Conservation (phyloP, 148 eudicot species). For the Rhododendron williamsianum region DNA sequence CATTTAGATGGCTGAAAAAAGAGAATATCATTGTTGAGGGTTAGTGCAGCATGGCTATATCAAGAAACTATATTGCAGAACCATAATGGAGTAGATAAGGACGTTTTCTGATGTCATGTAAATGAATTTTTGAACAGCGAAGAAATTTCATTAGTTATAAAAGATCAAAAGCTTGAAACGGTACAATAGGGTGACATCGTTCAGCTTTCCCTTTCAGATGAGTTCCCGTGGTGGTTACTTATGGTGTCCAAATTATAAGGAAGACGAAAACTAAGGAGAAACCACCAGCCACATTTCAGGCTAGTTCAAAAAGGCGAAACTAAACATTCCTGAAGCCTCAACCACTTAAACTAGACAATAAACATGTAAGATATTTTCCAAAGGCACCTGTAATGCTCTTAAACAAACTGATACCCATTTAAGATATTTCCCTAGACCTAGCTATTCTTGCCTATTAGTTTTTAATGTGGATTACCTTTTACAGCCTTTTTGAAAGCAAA, state of each 20-base stretch:
- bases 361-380: background rate
- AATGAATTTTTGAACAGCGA: too few relatives aligned
- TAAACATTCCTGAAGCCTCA: background rate
- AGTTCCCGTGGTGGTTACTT: background rate
- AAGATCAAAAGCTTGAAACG: too few relatives aligned
- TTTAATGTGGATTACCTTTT: background rate
- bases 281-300: background rate
- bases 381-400: background rate
- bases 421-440: background rate
- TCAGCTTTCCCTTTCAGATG: background rate
- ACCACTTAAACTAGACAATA: background rate
- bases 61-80: too few relatives aligned
- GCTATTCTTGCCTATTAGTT: background rate
- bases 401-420: background rate
- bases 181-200: background rate
- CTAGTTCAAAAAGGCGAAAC: background rate
- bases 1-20: too few relatives aligned
- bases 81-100: too few relatives aligned
- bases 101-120: too few relatives aligned
- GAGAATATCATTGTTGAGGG: too few relatives aligned
- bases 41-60: too few relatives aligned
- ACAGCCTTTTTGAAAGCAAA: background rate
- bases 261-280: background rate
- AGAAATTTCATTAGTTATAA: too few relatives aligned
- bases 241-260: background rate